Percentiles rank a stretch among this genome's conserved stretches.
These are phyloP conservation scores for Pyrenophora teres DNA, from an alignment of 2,329 filamentous ascomycete species.

Conservation along the genomic window DNA sequence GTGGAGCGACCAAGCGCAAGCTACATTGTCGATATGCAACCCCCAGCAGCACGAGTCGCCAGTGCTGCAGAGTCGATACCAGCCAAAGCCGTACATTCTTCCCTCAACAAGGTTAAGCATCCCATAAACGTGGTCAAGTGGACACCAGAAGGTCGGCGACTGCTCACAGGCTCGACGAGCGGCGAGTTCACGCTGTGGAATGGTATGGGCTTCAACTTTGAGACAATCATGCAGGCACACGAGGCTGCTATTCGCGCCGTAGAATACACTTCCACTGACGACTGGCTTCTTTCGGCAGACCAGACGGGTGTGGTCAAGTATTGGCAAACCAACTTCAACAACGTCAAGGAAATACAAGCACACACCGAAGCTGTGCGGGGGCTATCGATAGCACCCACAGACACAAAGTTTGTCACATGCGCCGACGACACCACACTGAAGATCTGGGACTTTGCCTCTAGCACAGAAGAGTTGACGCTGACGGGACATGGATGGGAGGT, in stretches of 20 bases:
- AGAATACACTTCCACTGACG: conserved; percentile 90
- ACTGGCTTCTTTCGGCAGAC: conserved; percentile 95
- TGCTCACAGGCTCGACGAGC: conserved; percentile 92
- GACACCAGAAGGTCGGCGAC: conserved; percentile 91
- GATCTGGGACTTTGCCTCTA: conserved; percentile 93
- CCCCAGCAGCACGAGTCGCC: conserved; percentile 74
- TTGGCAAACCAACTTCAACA: conserved; percentile 99
- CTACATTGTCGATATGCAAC: conserved; percentile 91
- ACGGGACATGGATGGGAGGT: conserved; percentile 98
- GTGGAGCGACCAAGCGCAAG: conserved; percentile 82
- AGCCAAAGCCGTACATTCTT: conserved; percentile 96
- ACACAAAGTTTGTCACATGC: conserved; percentile 94
- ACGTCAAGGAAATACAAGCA: conserved; percentile 91
- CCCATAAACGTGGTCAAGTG: conserved; percentile 96
- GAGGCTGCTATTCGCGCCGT: conserved; percentile 83
- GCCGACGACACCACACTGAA: conserved; percentile 92
- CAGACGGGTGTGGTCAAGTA: conserved; percentile 97
- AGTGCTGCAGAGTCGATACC: conserved; percentile 85
- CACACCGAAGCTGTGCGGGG: conserved; percentile 90
- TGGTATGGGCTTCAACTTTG: conserved; percentile 98
- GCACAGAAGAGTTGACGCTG: conserved; percentile 79
- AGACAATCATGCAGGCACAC: conserved; percentile 98
- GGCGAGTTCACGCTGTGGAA: conserved; percentile 99
- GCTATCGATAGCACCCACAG: conserved; percentile 89
- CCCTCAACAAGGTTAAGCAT: conserved; percentile 96